Percentiles rank a stretch among this genome's conserved stretches.
Conservation (phyloP, 345 rosid genomes). For the Eucalyptus grandis region DNA sequence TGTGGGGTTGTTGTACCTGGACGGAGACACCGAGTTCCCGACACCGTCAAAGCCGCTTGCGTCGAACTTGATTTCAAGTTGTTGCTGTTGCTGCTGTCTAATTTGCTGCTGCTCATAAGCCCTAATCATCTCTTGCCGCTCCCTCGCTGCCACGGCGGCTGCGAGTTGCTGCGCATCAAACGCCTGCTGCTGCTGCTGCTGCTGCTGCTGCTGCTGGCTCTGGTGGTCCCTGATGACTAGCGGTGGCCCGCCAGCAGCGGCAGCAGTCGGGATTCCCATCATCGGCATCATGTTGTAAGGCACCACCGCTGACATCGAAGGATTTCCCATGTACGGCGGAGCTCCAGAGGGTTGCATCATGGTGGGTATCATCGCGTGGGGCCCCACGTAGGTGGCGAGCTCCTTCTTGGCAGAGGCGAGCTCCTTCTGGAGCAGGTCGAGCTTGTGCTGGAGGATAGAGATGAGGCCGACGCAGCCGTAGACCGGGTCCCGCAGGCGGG, state of each 20-base stretch:
- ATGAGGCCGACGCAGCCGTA: slow-evolving; percentile 83
- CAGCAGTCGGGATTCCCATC: not conserved
- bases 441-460: slow-evolving; percentile 56
- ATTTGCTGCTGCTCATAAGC: slow-evolving; percentile 31
- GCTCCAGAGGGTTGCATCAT: not conserved
- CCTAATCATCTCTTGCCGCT: slow-evolving; percentile 54
- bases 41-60: slow-evolving; percentile 16
- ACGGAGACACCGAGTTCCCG: not conserved
- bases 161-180: slow-evolving; percentile 56
- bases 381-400: not conserved
- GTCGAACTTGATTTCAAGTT: slow-evolving; percentile 35
- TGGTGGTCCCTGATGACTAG: slow-evolving; percentile 19
- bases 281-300: not conserved
- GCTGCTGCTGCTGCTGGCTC: slow-evolving; percentile 16
- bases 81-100: slow-evolving; percentile 24
- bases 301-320: not conserved
- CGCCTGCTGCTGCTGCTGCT: slow-evolving; percentile 36
- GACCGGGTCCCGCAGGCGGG: slow-evolving; percentile 72
- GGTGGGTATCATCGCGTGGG: slow-evolving; percentile 4
- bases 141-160: slow-evolving; percentile 44
- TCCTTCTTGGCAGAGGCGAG: slow-evolving; percentile 21
- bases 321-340: not conserved
- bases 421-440: slow-evolving; percentile 50
- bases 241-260: slow-evolving; percentile 8
- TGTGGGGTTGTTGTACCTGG: not conserved